phyloP scores from a whole-genome alignment of 345 rosid genomes.

The Arabidopsis suecica region DNA sequence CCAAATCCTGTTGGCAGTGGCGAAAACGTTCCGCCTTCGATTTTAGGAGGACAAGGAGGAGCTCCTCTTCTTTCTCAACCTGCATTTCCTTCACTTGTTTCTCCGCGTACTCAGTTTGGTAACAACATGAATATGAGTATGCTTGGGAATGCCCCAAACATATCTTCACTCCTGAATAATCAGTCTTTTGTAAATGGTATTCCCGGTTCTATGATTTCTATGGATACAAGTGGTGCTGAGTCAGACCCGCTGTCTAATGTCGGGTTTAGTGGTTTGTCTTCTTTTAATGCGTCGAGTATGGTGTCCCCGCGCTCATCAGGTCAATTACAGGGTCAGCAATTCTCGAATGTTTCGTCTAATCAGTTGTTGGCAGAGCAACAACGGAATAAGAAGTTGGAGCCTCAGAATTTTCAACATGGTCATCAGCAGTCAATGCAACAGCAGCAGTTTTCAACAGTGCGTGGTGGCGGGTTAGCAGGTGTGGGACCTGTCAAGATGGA shows the following conservation, averaged over 20 bases:
- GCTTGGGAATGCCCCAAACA: constrained; percentile 82
- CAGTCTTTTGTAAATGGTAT: constrained; percentile 89
- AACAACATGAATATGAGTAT: constrained; percentile 63
- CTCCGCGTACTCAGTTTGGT: constrained; percentile 75
- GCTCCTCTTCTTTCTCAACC: constrained; percentile 66
- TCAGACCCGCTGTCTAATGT: constrained; percentile 70
- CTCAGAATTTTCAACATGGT: constrained; percentile 76
- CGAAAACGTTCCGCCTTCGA: constrained; percentile 70
- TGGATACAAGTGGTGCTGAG: constrained; percentile 74
- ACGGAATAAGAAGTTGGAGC: constrained; percentile 66
- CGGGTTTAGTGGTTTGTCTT: constrained; percentile 67
- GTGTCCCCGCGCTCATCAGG: constrained; percentile 67
- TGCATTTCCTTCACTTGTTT: constrained; percentile 66
- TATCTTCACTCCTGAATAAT: constrained; percentile 68
- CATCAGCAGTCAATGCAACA: constrained; percentile 64
- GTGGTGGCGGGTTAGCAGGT: constrained; percentile 71
- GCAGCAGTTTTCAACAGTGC: constrained; percentile 65
- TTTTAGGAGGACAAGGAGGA: constrained; percentile 86
- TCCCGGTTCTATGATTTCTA: constrained; percentile 57
- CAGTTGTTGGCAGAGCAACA: constrained; percentile 75
- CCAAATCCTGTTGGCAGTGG: constrained; percentile 79
- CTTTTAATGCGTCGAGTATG: constrained; percentile 66
- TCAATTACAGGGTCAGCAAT: constrained; percentile 84
- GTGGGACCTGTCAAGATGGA: constrained; percentile 86
- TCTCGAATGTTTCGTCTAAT: constrained; percentile 61